phyloP scores from a whole-genome alignment of 2,329 filamentous ascomycete genomes.

The Sarocladium strictum region DNA sequence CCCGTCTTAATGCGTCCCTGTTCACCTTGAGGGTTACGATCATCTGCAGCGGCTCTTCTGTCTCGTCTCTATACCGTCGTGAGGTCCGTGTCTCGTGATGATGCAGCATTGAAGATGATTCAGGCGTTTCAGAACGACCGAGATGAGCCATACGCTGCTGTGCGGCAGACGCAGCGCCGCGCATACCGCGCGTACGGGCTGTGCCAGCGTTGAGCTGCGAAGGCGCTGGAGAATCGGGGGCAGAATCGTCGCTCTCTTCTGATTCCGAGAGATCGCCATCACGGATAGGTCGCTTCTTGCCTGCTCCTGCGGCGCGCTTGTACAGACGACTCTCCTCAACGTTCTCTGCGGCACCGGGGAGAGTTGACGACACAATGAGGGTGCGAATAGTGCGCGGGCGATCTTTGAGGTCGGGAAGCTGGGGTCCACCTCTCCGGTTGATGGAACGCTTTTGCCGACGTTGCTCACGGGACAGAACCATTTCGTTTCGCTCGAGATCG shows the following conservation, averaged over 20 bases:
- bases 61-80: slow-evolving; percentile 67
- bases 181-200: slow-evolving; percentile 79
- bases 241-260: slow-evolving; percentile 85
- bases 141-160: slow-evolving; percentile 81
- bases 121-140: slow-evolving; percentile 83
- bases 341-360: slow-evolving; percentile 76
- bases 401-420: slow-evolving; percentile 93
- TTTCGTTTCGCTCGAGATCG: slow-evolving; percentile 83
- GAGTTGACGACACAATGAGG: slow-evolving; percentile 82
- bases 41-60: slow-evolving; percentile 63
- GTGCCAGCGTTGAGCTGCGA: slow-evolving; percentile 68
- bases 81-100: slow-evolving; percentile 69
- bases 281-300: slow-evolving; percentile 46
- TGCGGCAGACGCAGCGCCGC: slow-evolving; percentile 79
- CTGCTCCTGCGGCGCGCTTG: slow-evolving; percentile 63
- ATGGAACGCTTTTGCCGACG: slow-evolving; percentile 91
- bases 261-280: slow-evolving; percentile 79
- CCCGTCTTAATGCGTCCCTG: slow-evolving; percentile 64
- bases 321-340: slow-evolving; percentile 83
- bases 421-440: slow-evolving; percentile 86
- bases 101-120: slow-evolving; percentile 54
- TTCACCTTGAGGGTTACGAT: slow-evolving; percentile 71
- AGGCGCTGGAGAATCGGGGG: slow-evolving; percentile 76
- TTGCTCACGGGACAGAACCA: slow-evolving; percentile 90
- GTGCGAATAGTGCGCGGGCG: slow-evolving; percentile 89